phyloP scores from a whole-genome alignment of 306 rosid genomes.

The Heteromeles arbutifolia region DNA sequence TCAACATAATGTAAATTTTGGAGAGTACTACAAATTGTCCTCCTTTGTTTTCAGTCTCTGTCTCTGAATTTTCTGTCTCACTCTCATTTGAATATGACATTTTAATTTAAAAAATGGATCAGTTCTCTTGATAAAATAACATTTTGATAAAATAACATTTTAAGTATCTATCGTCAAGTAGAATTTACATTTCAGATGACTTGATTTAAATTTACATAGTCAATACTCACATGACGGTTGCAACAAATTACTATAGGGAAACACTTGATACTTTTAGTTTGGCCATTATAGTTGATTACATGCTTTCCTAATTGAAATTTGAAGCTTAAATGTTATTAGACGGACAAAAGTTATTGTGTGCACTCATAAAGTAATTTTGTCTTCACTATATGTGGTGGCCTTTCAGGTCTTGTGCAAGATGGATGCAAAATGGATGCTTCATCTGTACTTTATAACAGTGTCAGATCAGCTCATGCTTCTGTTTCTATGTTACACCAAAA shows the following conservation, averaged over 20 bases:
- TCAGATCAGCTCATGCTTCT: conserved; percentile 81
- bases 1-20: not conserved
- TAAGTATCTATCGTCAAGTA: not conserved
- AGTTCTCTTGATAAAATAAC: not conserved
- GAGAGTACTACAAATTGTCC: not conserved
- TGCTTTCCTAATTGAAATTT: not conserved
- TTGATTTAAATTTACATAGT: not conserved
- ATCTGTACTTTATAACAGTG: conserved; percentile 81
- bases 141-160: not conserved
- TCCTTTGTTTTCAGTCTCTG: not conserved
- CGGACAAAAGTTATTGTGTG: not conserved
- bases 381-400: not conserved
- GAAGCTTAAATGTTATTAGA: not conserved
- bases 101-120: not conserved
- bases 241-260: not conserved
- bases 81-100: not conserved
- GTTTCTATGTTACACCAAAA: conserved; percentile 64
- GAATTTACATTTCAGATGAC: not conserved
- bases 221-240: not conserved
- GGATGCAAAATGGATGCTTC: conserved; percentile 88
- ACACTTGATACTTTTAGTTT: not conserved
- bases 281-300: not conserved
- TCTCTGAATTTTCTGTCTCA: not conserved
- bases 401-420: conserved; percentile 81
- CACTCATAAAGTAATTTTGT: not conserved